Base-by-base conservation (phyloP, 495 filamentous ascomycete species). In the Peziza echinospora region DNA sequence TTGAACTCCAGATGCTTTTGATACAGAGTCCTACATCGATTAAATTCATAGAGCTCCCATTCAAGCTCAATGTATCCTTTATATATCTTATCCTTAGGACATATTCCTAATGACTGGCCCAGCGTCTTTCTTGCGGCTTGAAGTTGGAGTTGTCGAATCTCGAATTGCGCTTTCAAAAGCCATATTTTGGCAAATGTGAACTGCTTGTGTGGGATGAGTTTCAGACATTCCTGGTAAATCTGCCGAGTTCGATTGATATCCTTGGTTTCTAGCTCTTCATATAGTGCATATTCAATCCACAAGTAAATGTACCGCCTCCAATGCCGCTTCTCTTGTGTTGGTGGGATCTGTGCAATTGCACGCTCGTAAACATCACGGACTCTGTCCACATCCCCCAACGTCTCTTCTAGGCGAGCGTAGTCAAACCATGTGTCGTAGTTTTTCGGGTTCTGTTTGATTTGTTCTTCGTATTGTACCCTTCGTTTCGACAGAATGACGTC, bases 371-470 rank as follows among this genome's bases (percentile, higher is more conserved):
- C 75, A 49, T 96, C 89, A 3, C 89, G 77, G 6, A 93, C 77
- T 7, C 78, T 71, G 45, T 91, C 84, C 1, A 74, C 60, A 56
- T 93, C 77, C 7, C 82, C 82, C 1, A 79, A 71, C 1, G 70
- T 74, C 58, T 97, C 89, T 56, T 97, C 89, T 8, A 97, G 65
- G 7, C 86, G 72, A 13, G 84, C 85, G 65, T 84, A 93, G 62
- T 94, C 87, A 53, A 97, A 83, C 89, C 89, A 97, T 45, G 76
- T 69, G 57, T 97, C 89, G 67, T 96, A 97, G 60, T 92, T 91
- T 52, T 84, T 80, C 0, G 82, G 76, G 52, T 86, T 93, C 61
- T 91, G 82, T 63, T 85, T 85, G 52, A 92, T 71, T 53, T 86
- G 79, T 52, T 93, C 84, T 63, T 93, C 84, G 61, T 93, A 97